phyloP scores from a whole-genome alignment of 1,139 yeast genomes.

The Pichia sp. region DNA sequence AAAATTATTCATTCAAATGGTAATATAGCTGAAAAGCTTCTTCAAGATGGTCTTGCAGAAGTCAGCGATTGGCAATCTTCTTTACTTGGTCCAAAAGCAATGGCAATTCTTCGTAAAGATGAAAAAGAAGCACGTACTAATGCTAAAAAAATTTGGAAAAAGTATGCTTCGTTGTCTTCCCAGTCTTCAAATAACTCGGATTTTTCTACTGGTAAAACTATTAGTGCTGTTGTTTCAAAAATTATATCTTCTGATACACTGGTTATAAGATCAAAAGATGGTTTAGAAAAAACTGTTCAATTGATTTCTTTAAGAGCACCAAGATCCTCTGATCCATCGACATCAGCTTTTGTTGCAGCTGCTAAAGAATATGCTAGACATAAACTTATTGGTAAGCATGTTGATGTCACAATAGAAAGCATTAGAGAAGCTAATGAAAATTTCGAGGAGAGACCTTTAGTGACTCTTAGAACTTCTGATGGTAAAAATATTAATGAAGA shows the following conservation, averaged over 20 bases:
- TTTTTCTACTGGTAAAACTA: slow-evolving; percentile 40
- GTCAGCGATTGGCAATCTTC: slow-evolving; percentile 80
- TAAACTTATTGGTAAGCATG: slow-evolving; percentile 64
- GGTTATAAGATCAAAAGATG: slow-evolving; percentile 43
- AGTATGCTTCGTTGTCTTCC: slow-evolving; percentile 22
- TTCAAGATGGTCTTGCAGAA: slow-evolving; percentile 66
- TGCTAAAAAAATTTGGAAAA: slow-evolving; percentile 60
- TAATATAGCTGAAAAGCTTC: slow-evolving; percentile 62
- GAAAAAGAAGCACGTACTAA: slow-evolving; percentile 62
- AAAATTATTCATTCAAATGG: slow-evolving; percentile 63
- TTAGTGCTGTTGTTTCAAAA: slow-evolving; percentile 50
- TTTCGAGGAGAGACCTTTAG: slow-evolving; percentile 61
- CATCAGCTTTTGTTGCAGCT: slow-evolving; percentile 53
- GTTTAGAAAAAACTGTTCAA: slow-evolving; percentile 56
- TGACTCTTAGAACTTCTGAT: slow-evolving; percentile 43
- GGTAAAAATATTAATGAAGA: slow-evolving; percentile 56
- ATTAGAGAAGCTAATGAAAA: slow-evolving; percentile 59
- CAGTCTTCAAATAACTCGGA: slow-evolving; percentile 20
- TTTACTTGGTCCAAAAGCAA: slow-evolving; percentile 58
- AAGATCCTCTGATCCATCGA: slow-evolving; percentile 51
- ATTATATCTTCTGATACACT: slow-evolving; percentile 68
- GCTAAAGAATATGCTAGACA: slow-evolving; percentile 72
- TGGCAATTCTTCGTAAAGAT: slow-evolving; percentile 57
- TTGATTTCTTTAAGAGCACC: slow-evolving; percentile 73
- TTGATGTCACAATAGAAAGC: slow-evolving; percentile 56